These are phyloP conservation scores for Chlamydomonas eustigma DNA, from an alignment of 139 green algal genomes.

Conservation along the genomic window DNA sequence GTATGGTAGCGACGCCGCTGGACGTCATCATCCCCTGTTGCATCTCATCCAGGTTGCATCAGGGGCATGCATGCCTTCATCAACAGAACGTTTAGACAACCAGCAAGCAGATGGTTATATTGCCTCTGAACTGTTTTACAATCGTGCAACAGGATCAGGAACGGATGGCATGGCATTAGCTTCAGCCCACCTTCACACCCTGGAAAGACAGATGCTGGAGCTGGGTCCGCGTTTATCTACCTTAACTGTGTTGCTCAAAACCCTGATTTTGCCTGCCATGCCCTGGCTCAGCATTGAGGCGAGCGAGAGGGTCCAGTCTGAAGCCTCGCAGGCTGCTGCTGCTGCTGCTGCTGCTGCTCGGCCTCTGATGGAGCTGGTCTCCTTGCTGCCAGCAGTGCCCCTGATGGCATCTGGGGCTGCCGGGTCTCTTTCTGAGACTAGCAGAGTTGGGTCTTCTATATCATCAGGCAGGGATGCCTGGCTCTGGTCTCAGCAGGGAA, in stretches of 20 bases:
- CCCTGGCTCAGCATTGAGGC: conserved; percentile 29
- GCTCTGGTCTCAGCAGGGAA: neutral
- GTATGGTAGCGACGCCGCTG: no score
- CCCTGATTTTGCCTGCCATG: conserved; percentile 30
- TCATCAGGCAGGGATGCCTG: neutral
- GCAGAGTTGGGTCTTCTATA: neutral
- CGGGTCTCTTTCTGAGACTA: neutral
- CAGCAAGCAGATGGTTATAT: no score
- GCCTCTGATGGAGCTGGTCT: neutral
- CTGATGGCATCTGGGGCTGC: neutral
- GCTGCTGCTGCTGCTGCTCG: neutral
- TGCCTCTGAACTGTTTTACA: no score
- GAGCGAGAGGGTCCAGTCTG: conserved; percentile 10
- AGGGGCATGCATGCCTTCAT: no score
- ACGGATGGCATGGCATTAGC: neutral
- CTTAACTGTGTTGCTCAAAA: conserved; percentile 25
- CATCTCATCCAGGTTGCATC: no score
- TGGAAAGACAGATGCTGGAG: neutral
- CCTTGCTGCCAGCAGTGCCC: neutral
- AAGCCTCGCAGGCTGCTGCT: neutral
- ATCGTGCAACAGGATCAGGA: no score
- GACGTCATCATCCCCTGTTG: no score
- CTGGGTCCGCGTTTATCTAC: conserved; percentile 7
- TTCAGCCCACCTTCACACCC: neutral
- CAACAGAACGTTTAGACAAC: no score